phyloP scores from a whole-genome alignment of 1,284 basidiomycete genomes.

The Trametes sp. region DNA sequence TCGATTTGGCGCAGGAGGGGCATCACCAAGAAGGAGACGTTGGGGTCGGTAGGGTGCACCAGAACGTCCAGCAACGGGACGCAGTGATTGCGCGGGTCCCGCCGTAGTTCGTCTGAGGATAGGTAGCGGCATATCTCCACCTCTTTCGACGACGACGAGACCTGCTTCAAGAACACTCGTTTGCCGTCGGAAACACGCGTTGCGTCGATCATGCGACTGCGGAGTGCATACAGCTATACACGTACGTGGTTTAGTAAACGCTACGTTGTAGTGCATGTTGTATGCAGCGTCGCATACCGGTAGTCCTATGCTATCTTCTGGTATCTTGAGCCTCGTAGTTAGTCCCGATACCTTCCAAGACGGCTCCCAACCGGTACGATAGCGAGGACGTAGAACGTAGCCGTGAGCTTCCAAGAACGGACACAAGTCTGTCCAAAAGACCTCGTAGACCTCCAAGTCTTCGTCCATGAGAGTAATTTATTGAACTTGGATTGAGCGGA shows the following conservation, averaged over 20 bases:
- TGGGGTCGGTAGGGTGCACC: constrained; percentile 22
- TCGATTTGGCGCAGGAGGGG: constrained; percentile 38
- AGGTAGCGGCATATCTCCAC: constrained; percentile 13
- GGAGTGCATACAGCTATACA: not conserved
- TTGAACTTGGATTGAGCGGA: no score
- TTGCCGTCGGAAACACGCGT: constrained; percentile 32
- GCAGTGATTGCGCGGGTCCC: constrained; percentile 39
- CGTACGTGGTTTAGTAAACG: constrained; percentile 29
- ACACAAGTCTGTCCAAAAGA: not conserved
- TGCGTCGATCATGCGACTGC: constrained; percentile 32
- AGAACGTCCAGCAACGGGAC: constrained; percentile 42
- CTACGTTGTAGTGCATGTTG: not conserved
- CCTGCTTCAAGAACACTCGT: constrained; percentile 37
- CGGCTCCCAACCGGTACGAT: not conserved
- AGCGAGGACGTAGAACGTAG: not conserved
- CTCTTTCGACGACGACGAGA: constrained; percentile 27
- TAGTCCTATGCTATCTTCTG: not conserved
- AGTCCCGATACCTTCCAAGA: not conserved
- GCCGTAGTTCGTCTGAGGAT: constrained; percentile 3
- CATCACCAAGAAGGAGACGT: constrained; percentile 38
- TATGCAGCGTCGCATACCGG: not conserved
- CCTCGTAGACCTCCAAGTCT: not conserved
- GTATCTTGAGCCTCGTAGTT: no score
- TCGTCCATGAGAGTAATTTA: no score
- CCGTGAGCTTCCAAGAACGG: not conserved